Base-by-base conservation (phyloP, 2,329 filamentous ascomycete species). In the Pseudopyricularia javanii region DNA sequence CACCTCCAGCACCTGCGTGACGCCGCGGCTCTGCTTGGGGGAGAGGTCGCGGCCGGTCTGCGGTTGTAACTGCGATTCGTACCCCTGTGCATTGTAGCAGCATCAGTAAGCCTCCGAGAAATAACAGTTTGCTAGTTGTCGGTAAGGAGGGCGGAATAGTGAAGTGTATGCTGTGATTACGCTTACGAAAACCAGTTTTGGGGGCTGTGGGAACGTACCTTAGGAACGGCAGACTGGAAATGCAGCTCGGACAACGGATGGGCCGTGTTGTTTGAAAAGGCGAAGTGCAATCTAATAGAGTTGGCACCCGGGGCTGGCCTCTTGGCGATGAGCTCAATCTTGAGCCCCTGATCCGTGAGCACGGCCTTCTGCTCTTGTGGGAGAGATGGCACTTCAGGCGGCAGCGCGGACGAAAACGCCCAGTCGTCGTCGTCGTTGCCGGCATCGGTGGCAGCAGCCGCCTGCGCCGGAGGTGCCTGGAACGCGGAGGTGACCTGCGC, bases 161-260 rank as follows among this genome's bases (percentile, higher is more conserved):
- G 7, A 24, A 17, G 7, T 30, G 12, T n/a, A n/a, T n/a, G n/a
- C n/a, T n/a, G n/a, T n/a, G n/a, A n/a, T n/a, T n/a, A n/a, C n/a
- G n/a, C n/a, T n/a, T n/a, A n/a, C n/a, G n/a, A n/a, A n/a, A n/a
- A n/a, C n/a, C n/a, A n/a, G n/a, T n/a, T n/a, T n/a, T n/a, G n/a
- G n/a, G n/a, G n/a, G n/a, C n/a, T n/a, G n/a, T n/a, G n/a, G n/a
- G 6, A 9, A 57, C 68, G 58, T 72, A 94, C 91, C 80, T 91
- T 97, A 55, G 91, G 93, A 30, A 96, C 91, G 3, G 93, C 93
- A 37, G 95, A 76, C 66, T 95, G 88, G 63, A 96, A 95, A 54
- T 91, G 90, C 30, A 98, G 72, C 57, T 94, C 86, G 3, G 79
- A 78, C 22, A 98, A 77, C 0, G 81, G 78, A 61, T 86, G 78